Conservation (phyloP, 495 filamentous ascomycete genomes). For the Penicillium pancosmium region DNA sequence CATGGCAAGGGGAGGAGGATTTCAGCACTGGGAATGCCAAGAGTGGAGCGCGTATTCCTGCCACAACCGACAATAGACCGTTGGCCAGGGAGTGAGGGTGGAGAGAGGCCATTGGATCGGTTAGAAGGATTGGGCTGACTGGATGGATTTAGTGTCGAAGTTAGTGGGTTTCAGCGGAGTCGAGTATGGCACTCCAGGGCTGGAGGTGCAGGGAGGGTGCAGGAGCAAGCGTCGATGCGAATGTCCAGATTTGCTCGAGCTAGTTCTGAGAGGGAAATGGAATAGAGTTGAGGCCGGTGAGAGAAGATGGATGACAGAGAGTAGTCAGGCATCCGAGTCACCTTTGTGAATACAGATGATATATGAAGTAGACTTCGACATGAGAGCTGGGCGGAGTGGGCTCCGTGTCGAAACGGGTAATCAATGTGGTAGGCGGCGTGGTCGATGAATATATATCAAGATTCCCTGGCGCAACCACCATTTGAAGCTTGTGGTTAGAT, state of each 20-base stretch:
- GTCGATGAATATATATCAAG: background rate
- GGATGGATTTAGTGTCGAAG: conserved; percentile 3
- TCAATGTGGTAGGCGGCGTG: background rate
- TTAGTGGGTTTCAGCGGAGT: background rate
- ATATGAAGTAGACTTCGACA: no score
- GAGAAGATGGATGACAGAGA: background rate
- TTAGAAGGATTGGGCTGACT: conserved; percentile 10
- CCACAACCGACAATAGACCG: background rate
- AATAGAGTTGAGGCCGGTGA: conserved; percentile 9
- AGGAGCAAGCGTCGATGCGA: background rate
- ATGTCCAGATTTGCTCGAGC: background rate
- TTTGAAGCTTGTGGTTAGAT: background rate
- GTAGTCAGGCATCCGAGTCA: no score
- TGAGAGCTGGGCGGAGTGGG: conserved; percentile 17
- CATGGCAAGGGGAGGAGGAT: background rate
- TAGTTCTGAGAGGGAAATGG: background rate
- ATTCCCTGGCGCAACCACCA: background rate
- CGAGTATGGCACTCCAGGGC: no score
- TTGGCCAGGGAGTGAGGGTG: conserved; percentile 8
- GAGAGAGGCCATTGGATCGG: conserved; percentile 19
- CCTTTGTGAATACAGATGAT: background rate
- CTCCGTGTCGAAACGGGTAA: conserved; percentile 19
- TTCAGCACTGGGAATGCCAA: conserved; percentile 7
- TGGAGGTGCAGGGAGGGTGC: background rate
- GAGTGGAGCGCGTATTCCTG: conserved; percentile 7